Percentiles rank a stretch among this genome's conserved stretches.
These are phyloP conservation scores for Yarrowia divulgata DNA, from an alignment of 805 yeast species.

Conservation along the genomic window DNA sequence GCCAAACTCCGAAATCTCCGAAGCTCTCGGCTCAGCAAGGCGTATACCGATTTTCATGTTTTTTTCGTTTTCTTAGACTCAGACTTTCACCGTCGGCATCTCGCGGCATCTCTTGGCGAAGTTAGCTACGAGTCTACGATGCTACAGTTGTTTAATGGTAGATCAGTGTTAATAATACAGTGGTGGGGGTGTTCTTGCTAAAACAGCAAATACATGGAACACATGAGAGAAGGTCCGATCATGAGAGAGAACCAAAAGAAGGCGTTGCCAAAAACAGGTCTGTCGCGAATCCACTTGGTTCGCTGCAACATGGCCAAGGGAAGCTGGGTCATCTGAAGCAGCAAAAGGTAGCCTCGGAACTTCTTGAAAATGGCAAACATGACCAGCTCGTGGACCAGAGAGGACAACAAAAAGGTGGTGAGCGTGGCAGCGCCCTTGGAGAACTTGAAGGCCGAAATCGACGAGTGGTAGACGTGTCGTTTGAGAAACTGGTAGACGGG, in stretches of 20 bases:
- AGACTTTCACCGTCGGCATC: slow-evolving; percentile 7
- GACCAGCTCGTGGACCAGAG: slow-evolving; percentile 86
- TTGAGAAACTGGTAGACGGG: slow-evolving; percentile 91
- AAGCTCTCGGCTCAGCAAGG: not conserved
- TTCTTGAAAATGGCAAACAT: slow-evolving; percentile 88
- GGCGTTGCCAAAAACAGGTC: slow-evolving; percentile 72
- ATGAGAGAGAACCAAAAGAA: slow-evolving; percentile 93
- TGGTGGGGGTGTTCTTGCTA: slow-evolving; percentile 46
- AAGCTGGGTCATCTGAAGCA: slow-evolving; percentile 85
- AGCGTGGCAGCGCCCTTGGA: slow-evolving; percentile 74
- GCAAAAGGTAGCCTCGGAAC: slow-evolving; percentile 78
- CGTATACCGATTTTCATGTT: not conserved
- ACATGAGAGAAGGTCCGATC: slow-evolving; percentile 86
- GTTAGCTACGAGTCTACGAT: not conserved
- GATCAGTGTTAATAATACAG: not conserved
- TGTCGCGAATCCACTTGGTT: slow-evolving; percentile 61
- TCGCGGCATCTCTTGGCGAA: not conserved
- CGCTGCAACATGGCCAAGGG: slow-evolving; percentile 75
- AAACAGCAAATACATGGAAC: slow-evolving; percentile 81
- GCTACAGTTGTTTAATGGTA: not conserved
- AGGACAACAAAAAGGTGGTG: slow-evolving; percentile 65
- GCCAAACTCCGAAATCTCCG: slow-evolving; percentile 17
- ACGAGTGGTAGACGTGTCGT: slow-evolving; percentile 92
- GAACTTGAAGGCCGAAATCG: slow-evolving; percentile 76
- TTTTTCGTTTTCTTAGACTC: not conserved